Evolutionary conservation across 371 early-diverging fungal genomes (phyloP), one percentile per base, ranked within the genome.

Genomic region (Mortierella sp.): DNA sequence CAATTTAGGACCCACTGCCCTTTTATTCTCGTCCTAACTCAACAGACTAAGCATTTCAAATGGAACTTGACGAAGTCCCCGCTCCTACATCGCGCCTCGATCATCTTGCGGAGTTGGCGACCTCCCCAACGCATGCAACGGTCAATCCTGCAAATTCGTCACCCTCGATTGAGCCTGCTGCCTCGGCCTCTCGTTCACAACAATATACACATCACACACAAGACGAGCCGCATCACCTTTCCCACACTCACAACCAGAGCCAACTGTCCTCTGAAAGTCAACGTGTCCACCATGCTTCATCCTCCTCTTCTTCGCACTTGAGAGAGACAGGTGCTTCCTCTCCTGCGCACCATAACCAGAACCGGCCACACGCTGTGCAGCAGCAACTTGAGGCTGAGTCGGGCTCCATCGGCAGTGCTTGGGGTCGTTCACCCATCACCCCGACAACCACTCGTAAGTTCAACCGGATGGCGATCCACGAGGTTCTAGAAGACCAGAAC

Each of bases 391-490:
- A 72, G 21, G 61, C 67, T 26, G 73, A 66, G 42, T 57, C 64
- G 43, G 42, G 54, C 42, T 34, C 62, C 31, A 34, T 30, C 44
- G 42, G 54, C 42, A 26, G 56, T 34, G 37, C 39, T 37, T 71
- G 71, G 71, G 50, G 58, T 26, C 58, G 63, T 8, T 75, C 76
- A 5, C 76, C 76, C 31, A 68, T 75, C 26, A 75, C 76, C 11
- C 76, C 76, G 8, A 75, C 76, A 0, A 75, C 76, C 1, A 69
- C 76, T 1, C 60, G 57, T 43, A 75, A 68, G 55, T 75, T 75
- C 31, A 75, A 62, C 30, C 63, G 69, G 27, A 75, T 75, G 76
- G 76, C 76, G 21, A 75, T 75, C 44, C 76, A 75, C 24, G 76
- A 68, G 23, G 76, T 75, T 11, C 60, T 75, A 28, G 75, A 73